Conservation (phyloP, 139 green algal genomes). For the Choricystis sp. region DNA sequence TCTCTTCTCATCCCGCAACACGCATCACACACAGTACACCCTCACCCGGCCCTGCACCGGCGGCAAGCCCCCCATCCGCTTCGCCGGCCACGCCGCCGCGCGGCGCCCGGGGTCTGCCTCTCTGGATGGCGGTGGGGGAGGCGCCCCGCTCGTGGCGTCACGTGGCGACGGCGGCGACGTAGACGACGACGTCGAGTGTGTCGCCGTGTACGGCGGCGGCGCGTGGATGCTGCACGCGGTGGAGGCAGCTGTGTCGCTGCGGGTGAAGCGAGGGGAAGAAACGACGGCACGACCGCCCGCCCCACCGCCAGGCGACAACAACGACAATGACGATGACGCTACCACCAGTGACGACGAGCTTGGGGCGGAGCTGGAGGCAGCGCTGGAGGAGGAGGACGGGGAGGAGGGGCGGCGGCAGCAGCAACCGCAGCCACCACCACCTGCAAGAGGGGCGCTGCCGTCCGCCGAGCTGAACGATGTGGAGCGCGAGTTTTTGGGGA, state of each 20-base stretch:
- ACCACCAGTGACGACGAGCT: background rate
- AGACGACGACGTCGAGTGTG: background rate
- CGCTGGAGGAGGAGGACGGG: background rate
- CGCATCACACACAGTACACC: too few relatives aligned
- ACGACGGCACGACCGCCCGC: background rate
- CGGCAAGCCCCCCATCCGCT: too few relatives aligned
- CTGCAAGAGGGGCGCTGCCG: too few relatives aligned
- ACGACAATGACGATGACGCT: background rate
- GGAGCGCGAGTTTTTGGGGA: background rate
- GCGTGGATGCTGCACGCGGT: background rate
- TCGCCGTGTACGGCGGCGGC: background rate
- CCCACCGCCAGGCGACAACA: background rate
- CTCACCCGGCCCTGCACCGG: too few relatives aligned
- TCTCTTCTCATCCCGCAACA: too few relatives aligned
- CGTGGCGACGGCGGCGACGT: background rate
- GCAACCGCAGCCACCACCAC: background rate
- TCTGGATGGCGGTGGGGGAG: too few relatives aligned
- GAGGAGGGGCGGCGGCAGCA: background rate
- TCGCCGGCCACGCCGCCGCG: too few relatives aligned
- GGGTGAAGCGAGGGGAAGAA: background rate
- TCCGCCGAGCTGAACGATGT: background rate
- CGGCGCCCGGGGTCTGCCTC: too few relatives aligned
- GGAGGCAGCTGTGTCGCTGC: background rate
- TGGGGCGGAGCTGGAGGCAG: background rate
- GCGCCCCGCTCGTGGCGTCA: too few relatives aligned